Conservation (phyloP, 1,284 basidiomycete species). For the Fomitopsis pinicola region DNA sequence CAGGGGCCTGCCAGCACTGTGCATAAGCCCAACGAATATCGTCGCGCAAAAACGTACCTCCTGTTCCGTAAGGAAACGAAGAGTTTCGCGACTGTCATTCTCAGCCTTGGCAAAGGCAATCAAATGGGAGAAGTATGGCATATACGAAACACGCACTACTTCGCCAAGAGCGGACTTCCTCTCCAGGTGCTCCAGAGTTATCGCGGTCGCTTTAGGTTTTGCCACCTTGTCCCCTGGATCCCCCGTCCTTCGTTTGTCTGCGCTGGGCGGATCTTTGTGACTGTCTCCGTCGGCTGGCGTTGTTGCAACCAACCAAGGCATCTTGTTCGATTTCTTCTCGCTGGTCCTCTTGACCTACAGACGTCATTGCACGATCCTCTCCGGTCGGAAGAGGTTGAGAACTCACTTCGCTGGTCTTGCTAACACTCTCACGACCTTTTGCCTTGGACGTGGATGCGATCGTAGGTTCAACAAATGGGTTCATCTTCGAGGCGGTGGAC, state of each 20-base stretch:
- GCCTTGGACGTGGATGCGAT: neutral
- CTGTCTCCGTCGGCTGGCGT: neutral
- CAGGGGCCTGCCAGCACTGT: neutral
- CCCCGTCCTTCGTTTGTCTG: neutral
- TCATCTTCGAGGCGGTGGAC: neutral
- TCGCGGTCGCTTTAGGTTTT: neutral
- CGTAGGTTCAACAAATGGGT: neutral
- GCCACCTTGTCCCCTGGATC: too few relatives aligned
- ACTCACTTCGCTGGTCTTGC: neutral
- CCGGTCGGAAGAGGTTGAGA: neutral
- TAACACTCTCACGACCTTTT: neutral
- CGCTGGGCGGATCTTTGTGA: neutral
- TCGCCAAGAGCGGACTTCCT: neutral
- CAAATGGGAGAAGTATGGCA: too few relatives aligned
- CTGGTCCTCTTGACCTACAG: neutral
- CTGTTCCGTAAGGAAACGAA: neutral
- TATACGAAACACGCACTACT: neutral
- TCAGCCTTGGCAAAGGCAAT: neutral
- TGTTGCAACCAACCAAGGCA: constrained; percentile 14
- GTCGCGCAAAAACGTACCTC: neutral
- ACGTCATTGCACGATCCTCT: neutral
- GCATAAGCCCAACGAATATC: neutral
- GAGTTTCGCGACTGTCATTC: neutral
- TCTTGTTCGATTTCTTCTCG: constrained; percentile 7
- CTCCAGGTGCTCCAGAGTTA: neutral